Evolutionary conservation across 2,329 filamentous ascomycete genomes (phyloP), one percentile per base, ranked within the genome.

Genomic region (Sporothrix mexicana): DNA sequence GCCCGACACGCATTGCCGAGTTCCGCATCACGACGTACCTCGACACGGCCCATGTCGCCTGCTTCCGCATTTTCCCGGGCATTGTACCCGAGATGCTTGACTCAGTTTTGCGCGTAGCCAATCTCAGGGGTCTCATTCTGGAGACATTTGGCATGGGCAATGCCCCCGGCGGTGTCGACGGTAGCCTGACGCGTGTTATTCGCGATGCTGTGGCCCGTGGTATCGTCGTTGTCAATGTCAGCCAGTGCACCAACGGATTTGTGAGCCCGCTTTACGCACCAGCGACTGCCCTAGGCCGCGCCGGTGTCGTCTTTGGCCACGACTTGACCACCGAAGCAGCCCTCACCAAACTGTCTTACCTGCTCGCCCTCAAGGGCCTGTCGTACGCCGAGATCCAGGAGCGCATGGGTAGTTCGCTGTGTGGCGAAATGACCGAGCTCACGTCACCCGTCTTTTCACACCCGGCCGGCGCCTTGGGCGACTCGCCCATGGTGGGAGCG

Each of bases 61-160:
- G 94, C 80, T 85, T 97, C 77, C 91, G 94, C 73, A 92, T 97
- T 75, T 97, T 97, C 81, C 95, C 95, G 0, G 95, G 95, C 45
- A 97, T 98, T 82, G 93, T 93, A 80, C 92, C 94, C n/a, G 92
- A 94, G 79, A 97, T 97, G 93, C 88, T 98, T 45, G 93, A 96
- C 79, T 92, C 92, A 0, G 93, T 97, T 17, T 85, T 97, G 74
- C 88, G 88, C 61, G 84, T 94, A 45, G 90, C 93, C n/a, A 90
- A 90, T 64, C 86, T 98, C 15, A 89, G 90, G 67, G 95, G 95
- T 1, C 86, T 97, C 68, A 90, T 98, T 53, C 87, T 98, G 59
- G 94, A 97, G 83, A 97, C 94, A 0, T 97, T 97, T 80, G 95
- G 95, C 74, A 94, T 96, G 80, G 95, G 95, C 72, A 98, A 97